Conservation (phyloP, 2,329 filamentous ascomycete species). For the Diaporthe eres region DNA sequence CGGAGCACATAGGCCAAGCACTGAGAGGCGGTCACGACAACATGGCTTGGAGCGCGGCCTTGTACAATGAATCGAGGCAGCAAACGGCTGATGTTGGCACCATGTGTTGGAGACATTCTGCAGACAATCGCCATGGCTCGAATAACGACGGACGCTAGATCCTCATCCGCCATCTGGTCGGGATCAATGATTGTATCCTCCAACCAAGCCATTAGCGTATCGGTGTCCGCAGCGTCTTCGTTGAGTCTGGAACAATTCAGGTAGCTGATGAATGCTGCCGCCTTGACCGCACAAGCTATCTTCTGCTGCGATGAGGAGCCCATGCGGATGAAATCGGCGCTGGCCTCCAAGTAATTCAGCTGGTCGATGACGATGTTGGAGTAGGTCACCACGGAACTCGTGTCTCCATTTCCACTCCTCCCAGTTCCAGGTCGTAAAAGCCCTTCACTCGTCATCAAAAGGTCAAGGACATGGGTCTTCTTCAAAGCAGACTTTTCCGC, state of each 20-base stretch:
- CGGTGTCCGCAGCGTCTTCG: constrained; percentile 83
- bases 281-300: constrained; percentile 88
- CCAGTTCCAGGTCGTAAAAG: constrained; percentile 59
- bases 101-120: constrained; percentile 78
- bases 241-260: constrained; percentile 88
- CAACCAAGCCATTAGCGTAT: constrained; percentile 86
- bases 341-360: constrained; percentile 88
- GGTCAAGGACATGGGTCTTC: constrained; percentile 78
- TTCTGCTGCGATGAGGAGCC: constrained; percentile 89
- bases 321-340: constrained; percentile 89
- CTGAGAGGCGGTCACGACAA: constrained; percentile 83
- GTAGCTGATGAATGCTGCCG: constrained; percentile 84
- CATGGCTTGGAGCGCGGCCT: constrained; percentile 77
- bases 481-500: constrained; percentile 72
- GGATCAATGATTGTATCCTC: constrained; percentile 85
- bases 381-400: constrained; percentile 72
- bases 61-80: constrained; percentile 92
- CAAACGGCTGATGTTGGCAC: constrained; percentile 81
- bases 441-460: constrained; percentile 74
- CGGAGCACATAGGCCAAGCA: constrained; percentile 87
- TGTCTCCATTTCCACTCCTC: constrained; percentile 64
- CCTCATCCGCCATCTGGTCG: constrained; percentile 84
- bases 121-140: constrained; percentile 87
- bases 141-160: constrained; percentile 82
- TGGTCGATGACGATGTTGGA: constrained; percentile 83